Percentiles rank a stretch among this genome's conserved stretches.
phyloP scores from a whole-genome alignment of 2,329 filamentous ascomycete species.

The Epichloe sibirici region DNA sequence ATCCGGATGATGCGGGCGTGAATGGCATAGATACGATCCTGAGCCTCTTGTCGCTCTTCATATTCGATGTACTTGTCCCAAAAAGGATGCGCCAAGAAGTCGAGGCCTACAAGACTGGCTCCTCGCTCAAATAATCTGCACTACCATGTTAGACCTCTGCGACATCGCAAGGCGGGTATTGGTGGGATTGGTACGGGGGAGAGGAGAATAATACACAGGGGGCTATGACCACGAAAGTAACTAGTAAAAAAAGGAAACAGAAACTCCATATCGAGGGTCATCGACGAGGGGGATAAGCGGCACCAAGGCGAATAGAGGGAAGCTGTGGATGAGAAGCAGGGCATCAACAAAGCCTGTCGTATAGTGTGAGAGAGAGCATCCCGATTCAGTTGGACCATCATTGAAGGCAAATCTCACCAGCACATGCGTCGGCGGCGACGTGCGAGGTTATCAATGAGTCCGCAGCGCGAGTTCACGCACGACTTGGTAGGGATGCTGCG shows the following conservation, averaged over 20 bases:
- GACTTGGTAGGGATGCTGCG: conserved; percentile 29
- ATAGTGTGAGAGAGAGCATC: conserved; percentile 54
- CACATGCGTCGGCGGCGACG: conserved; percentile 26
- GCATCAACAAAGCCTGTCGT: conserved; percentile 48
- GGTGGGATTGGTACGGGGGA: conserved; percentile 6
- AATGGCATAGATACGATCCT: conserved; percentile 76
- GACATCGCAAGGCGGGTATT: background rate
- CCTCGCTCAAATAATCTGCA: conserved; percentile 84
- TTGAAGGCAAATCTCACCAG: conserved; percentile 64
- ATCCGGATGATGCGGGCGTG: conserved; percentile 74
- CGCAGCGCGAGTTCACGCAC: conserved; percentile 24
- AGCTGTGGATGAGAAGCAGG: conserved; percentile 25
- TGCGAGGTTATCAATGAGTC: conserved; percentile 20
- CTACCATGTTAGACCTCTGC: conserved; percentile 15
- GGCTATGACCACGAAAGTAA: conserved; percentile 37
- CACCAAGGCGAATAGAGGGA: conserved; percentile 20
- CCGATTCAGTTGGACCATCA: conserved; percentile 42
- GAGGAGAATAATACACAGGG: conserved; percentile 46
- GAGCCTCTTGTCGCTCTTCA: conserved; percentile 77
- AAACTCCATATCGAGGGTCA: conserved; percentile 9
- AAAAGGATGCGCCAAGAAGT: conserved; percentile 90
- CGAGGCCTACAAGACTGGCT: conserved; percentile 71
- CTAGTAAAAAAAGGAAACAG: conserved; percentile 34
- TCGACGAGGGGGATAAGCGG: conserved; percentile 22
- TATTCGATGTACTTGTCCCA: conserved; percentile 99